Conservation (phyloP, 2,329 filamentous ascomycete species). For the Botrytis elliptica region DNA sequence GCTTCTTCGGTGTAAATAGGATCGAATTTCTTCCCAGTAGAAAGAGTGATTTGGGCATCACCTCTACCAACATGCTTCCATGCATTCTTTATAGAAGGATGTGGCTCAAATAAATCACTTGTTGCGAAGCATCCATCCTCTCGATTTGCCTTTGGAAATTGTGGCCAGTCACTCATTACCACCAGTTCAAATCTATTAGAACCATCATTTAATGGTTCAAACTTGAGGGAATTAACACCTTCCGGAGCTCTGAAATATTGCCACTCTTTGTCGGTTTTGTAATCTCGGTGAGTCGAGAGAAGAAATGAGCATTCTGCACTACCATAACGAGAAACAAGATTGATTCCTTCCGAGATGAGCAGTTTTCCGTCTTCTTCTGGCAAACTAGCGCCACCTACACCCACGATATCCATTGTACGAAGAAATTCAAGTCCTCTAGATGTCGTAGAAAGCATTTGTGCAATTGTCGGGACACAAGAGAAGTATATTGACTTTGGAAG, state of each 20-base stretch:
- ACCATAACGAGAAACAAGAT: conserved; percentile 61
- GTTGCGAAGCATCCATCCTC: conserved; percentile 58
- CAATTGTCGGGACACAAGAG: conserved; percentile 59
- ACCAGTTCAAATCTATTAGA: conserved; percentile 52
- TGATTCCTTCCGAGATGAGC: conserved; percentile 51
- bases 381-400: conserved; percentile 62
- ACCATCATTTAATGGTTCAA: conserved; percentile 47
- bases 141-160: conserved; percentile 57
- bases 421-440: conserved; percentile 45
- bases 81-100: conserved; percentile 50
- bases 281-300: conserved; percentile 60
- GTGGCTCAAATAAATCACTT: conserved; percentile 59
- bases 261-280: conserved; percentile 51
- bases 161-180: conserved; percentile 56
- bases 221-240: conserved; percentile 41
- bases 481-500: conserved; percentile 47
- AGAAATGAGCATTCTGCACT: conserved; percentile 67
- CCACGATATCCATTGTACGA: conserved; percentile 57
- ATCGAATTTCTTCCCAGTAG: conserved; percentile 55
- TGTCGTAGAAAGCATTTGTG: conserved; percentile 52
- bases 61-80: conserved; percentile 63
- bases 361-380: conserved; percentile 51
- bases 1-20: conserved; percentile 53
- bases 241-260: conserved; percentile 52
- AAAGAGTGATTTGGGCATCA: conserved; percentile 60